Conservation (phyloP, 805 yeast species). For the Ogataea minuta region DNA sequence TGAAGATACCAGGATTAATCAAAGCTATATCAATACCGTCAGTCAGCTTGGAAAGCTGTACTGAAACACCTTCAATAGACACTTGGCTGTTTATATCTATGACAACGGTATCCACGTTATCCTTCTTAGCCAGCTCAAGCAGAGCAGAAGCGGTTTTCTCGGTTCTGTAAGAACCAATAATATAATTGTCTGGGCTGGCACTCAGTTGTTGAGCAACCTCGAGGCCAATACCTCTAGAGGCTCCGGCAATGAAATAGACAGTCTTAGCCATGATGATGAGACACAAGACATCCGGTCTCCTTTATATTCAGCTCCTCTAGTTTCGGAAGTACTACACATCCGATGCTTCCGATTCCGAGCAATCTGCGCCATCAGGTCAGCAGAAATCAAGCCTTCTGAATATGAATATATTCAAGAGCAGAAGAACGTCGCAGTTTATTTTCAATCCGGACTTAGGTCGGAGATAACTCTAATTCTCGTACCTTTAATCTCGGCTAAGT, state of each 20-base stretch:
- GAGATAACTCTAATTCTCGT: too few relatives aligned
- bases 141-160: conserved; percentile 13
- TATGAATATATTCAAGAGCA: too few relatives aligned
- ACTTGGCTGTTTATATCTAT: conserved; percentile 4
- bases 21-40: conserved; percentile 7
- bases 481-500: too few relatives aligned
- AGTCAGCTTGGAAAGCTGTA: not conserved
- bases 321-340: too few relatives aligned
- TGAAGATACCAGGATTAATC: conserved; percentile 6
- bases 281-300: too few relatives aligned
- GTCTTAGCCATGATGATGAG: conserved; percentile 5
- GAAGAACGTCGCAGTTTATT: too few relatives aligned
- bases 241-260: conserved; percentile 38
- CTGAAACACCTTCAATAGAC: conserved; percentile 2
- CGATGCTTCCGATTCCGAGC: too few relatives aligned
- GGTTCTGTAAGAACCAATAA: conserved; percentile 20
- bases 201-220: conserved; percentile 30
- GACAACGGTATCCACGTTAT: conserved; percentile 4
- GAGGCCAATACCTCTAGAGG: conserved; percentile 43
- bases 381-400: too few relatives aligned
- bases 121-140: conserved; percentile 10
- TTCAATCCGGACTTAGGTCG: too few relatives aligned
- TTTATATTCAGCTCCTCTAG: too few relatives aligned
- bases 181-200: conserved; percentile 16
- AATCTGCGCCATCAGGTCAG: too few relatives aligned